Base-by-base conservation (phyloP, 805 yeast genomes). In the Metschnikowia cerradonensis region DNA sequence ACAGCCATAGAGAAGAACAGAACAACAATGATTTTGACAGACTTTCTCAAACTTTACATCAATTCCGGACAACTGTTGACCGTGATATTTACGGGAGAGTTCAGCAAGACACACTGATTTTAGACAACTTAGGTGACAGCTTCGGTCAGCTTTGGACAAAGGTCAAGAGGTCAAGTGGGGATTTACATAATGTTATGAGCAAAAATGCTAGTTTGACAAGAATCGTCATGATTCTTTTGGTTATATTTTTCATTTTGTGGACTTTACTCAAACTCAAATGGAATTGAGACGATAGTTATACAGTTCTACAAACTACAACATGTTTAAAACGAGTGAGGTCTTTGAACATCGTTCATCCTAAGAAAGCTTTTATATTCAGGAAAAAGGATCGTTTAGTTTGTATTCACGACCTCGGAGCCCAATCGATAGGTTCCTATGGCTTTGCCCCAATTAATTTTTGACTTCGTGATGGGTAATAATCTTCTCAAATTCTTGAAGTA, bases 361-460 rank as follows among this genome's bases (percentile, higher is more conserved):
- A 20, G 5, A 23, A 39, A 22, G 8, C 41, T 22, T 22, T 23
- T 17, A n/a, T 20, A 23, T 7, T 17, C 15, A 15, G 26, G 10
- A 40, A n/a, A 15, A 40, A 17, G 7, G 34, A 39, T 17, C 22
- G 13, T 14, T 10, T n/a, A 54, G 49, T 54, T 52, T 50, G 67
- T 65, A 53, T 72, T 68, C 19, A 72, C 84, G 33, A 84, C 90
- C 63, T 87, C 91, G 56, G 83, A 83, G 15, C 98, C 98, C 41
- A 92, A 73, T 62, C 89, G 81, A 70, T 91, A 91, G 64, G 84
- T 88, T 15, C 95, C 96, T 59, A 90, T 88, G 10, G 97, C 89
- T 63, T 82, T 88, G 31, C 96, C 97, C 99, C 99, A 92, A 66
- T 89, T 88, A 61, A 92, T 86, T 66, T 87, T 90, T 15, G 96